A percentile compares a stretch with the other conserved stretches of the same genome.
These are phyloP conservation scores for Canavalia ensiformis DNA, from an alignment of 306 rosid genomes.

Conservation along the genomic window DNA sequence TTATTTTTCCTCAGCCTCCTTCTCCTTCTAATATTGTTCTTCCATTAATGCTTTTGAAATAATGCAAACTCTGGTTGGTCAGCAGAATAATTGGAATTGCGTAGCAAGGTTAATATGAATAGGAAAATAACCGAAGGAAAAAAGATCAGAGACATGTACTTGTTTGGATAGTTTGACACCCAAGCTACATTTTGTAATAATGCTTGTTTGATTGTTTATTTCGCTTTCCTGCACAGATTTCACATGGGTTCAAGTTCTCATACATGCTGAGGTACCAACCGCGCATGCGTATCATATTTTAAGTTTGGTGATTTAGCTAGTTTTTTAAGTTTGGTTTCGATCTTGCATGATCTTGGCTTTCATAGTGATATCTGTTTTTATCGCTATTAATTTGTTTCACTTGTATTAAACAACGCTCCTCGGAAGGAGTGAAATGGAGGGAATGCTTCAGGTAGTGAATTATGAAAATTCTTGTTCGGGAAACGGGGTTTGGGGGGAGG, in stretches of 20 bases:
- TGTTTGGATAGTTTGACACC: constrained; percentile 63
- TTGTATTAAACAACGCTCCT: not conserved
- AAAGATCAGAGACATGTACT: constrained; percentile 54
- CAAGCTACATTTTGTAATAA: constrained; percentile 63
- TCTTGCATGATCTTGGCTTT: constrained; percentile 14
- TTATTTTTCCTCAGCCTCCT: constrained; percentile 41
- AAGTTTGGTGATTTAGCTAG: constrained; percentile 27
- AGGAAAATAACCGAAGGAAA: constrained; percentile 63
- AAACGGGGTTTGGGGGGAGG: not conserved
- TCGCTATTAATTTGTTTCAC: not conserved
- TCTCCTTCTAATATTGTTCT: constrained; percentile 55
- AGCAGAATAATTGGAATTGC: constrained; percentile 64
- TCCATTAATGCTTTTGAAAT: constrained; percentile 72
- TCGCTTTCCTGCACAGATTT: constrained; percentile 46
- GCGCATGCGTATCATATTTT: constrained; percentile 21
- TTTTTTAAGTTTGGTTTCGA: constrained; percentile 13
- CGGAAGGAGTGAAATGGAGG: not conserved
- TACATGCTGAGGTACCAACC: constrained; percentile 38
- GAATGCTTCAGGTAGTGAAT: not conserved
- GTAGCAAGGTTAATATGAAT: constrained; percentile 57
- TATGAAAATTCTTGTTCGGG: not conserved
- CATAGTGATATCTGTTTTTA: constrained; percentile 19
- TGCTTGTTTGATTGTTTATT: constrained; percentile 53
- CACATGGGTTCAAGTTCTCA: constrained; percentile 45
- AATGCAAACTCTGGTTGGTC: constrained; percentile 72